These are phyloP conservation scores for Chenopodium berlandieri DNA, from an alignment of 148 eudicot species.

Conservation along the genomic window DNA sequence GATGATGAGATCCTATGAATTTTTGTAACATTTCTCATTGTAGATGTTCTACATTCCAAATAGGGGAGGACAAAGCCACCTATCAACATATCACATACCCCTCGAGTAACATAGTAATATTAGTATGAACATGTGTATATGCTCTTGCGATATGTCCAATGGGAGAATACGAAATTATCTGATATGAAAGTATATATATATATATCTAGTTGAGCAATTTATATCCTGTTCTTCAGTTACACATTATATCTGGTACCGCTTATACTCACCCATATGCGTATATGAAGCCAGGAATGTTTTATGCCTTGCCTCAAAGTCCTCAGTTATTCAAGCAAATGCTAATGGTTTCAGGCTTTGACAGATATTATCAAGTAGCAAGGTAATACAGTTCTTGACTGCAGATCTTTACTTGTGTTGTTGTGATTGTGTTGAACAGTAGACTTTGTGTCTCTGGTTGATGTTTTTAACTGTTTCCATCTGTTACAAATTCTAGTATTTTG, in stretches of 20 bases:
- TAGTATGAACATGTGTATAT: background rate
- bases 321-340: constrained; percentile 98
- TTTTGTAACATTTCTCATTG: background rate
- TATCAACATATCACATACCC: too few species aligned
- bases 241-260: constrained; percentile 5
- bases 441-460: constrained; percentile 1
- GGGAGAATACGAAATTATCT: background rate
- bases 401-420: background rate
- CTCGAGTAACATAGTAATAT: background rate
- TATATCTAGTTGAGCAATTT: background rate
- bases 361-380: constrained; percentile 98
- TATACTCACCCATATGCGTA: constrained; percentile 34
- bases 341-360: constrained; percentile 92
- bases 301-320: constrained; percentile 99
- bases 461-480: background rate
- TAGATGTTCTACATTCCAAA: background rate
- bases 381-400: constrained; percentile 19
- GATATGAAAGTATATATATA: background rate
- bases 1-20: background rate
- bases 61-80: too few species aligned
- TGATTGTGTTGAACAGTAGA: constrained; percentile 1
- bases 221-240: background rate
- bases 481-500: background rate
- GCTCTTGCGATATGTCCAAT: background rate
- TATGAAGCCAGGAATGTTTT: constrained; percentile 94